Base-by-base conservation (phyloP, 768 basidiomycete species). In the Strobilomyces confusus region DNA sequence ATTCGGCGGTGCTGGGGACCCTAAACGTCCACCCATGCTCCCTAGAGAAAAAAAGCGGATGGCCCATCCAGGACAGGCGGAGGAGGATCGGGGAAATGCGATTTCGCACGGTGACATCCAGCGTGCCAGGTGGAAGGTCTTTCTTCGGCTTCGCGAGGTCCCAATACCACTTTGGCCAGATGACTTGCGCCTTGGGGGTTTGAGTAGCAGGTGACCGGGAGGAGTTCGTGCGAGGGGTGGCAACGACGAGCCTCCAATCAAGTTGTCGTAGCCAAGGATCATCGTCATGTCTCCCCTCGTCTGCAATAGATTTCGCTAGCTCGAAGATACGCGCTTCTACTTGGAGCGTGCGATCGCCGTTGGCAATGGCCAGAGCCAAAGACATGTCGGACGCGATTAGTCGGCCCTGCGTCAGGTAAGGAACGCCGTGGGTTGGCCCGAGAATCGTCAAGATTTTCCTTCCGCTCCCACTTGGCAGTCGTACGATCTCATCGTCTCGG, bases 81-180 rank as follows among this genome's bases (percentile, higher is more conserved):
- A 99, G 77, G 2, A 98, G 82, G 12, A 97, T 74, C 0, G 95
- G 92, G 0, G 94, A 82, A 40, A 92, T 77, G 25, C 88, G 83
- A 58, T 83, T 92, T 50, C 91, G 84, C 25, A 87, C 82, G 7
- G 93, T 93, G 57, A 98, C 73, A 63, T 98, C 92, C 26, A 97
- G 78, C 2, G 84, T 80, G 20, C 87, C 92, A 1, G 83, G 84
- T 6, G 80, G 74, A 51, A 75, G 63, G 52, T 75, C 83, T 65
- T 84, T 86, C 72, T 80, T 87, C 4, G 87, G 90, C 61, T 77
- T 84, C 3, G 86, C 75, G 4, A 92, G 80, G 23, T 98, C 94
- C 89, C 87, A 93, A 65, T 91, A 99, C 97, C 97, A 98, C 66
- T 91, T 89, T 1, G 95, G 95, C 93, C 95, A 98, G n/a, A 75